Conservation (phyloP, 768 basidiomycete species). For the Tubosaeta sp. region DNA sequence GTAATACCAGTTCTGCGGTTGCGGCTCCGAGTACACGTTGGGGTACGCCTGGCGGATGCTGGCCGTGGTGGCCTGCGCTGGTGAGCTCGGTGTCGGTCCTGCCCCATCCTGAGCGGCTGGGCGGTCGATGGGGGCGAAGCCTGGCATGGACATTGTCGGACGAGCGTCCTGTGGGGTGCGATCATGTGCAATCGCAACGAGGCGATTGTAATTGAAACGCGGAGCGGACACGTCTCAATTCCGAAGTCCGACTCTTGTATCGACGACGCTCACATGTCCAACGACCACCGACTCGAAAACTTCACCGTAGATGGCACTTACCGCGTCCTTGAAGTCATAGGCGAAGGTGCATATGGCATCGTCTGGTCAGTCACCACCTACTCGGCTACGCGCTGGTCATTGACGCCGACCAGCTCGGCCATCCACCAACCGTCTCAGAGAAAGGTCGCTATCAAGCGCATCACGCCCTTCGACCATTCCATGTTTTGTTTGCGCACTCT, state of each 20-base stretch:
- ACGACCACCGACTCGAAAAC: slow-evolving; percentile 34
- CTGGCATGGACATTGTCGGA: background rate
- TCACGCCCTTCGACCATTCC: slow-evolving; percentile 91
- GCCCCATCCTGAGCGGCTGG: no score
- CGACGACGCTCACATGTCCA: slow-evolving; percentile 14
- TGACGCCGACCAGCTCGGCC: slow-evolving; percentile 53
- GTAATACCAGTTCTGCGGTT: background rate
- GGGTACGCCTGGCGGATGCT: background rate
- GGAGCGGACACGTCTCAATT: slow-evolving; percentile 3
- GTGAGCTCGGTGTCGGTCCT: background rate
- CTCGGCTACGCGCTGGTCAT: background rate
- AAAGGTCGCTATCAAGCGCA: slow-evolving; percentile 94
- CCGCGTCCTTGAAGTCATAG: slow-evolving; percentile 77
- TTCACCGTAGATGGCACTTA: slow-evolving; percentile 58
- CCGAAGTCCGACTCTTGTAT: slow-evolving; percentile 20
- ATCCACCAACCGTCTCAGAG: slow-evolving; percentile 72
- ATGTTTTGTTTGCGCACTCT: slow-evolving; percentile 87
- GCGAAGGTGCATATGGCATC: slow-evolving; percentile 94
- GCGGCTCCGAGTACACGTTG: background rate
- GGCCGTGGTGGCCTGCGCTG: background rate
- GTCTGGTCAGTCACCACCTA: slow-evolving; percentile 50
- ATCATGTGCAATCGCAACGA: background rate
- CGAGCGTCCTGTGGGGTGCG: background rate
- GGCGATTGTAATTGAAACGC: background rate
- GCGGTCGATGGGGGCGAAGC: no score